phyloP scores from a whole-genome alignment of 2,329 filamentous ascomycete genomes.

The Sporothrix pseudoabietina region DNA sequence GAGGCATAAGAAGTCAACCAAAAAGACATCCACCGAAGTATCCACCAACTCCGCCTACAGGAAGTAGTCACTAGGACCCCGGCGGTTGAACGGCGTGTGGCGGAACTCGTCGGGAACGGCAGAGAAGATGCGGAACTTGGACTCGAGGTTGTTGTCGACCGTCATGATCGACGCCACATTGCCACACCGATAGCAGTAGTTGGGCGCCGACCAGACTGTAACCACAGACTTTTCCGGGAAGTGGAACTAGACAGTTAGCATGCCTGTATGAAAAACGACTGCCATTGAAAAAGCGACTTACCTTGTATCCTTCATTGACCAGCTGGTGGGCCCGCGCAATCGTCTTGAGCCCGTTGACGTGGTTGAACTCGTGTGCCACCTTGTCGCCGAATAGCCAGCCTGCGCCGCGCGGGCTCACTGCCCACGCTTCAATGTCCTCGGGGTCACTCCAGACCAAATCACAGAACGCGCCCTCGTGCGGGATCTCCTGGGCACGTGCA shows the following conservation, averaged over 20 bases:
- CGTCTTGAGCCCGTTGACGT: constrained; percentile 93
- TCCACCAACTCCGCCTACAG: constrained; percentile 46
- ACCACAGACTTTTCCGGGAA: constrained; percentile 94
- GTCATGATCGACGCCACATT: constrained; percentile 98
- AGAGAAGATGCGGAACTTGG: constrained; percentile 89
- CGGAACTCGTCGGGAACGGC: constrained; percentile 85
- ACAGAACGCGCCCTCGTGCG: constrained; percentile 97
- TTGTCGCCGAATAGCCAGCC: constrained; percentile 98
- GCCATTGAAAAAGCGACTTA: background rate
- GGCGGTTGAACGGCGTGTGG: constrained; percentile 72
- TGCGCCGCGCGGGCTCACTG: constrained; percentile 89
- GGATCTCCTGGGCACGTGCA: constrained; percentile 94
- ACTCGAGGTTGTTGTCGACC: constrained; percentile 78
- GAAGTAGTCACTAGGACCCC: constrained; percentile 71
- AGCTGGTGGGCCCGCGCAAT: constrained; percentile 97
- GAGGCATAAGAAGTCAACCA: background rate
- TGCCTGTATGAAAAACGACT: background rate
- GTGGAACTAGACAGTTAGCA: constrained; percentile 63
- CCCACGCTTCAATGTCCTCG: constrained; percentile 96
- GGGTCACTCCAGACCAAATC: constrained; percentile 98
- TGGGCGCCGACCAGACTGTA: constrained; percentile 97
- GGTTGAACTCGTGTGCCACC: constrained; percentile 95
- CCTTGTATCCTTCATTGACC: constrained; percentile 95
- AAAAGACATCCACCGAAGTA: background rate
- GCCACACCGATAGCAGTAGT: constrained; percentile 92